These are phyloP conservation scores for Pezicula radicicola DNA, from an alignment of 2,329 filamentous ascomycete species.

Conservation along the genomic window DNA sequence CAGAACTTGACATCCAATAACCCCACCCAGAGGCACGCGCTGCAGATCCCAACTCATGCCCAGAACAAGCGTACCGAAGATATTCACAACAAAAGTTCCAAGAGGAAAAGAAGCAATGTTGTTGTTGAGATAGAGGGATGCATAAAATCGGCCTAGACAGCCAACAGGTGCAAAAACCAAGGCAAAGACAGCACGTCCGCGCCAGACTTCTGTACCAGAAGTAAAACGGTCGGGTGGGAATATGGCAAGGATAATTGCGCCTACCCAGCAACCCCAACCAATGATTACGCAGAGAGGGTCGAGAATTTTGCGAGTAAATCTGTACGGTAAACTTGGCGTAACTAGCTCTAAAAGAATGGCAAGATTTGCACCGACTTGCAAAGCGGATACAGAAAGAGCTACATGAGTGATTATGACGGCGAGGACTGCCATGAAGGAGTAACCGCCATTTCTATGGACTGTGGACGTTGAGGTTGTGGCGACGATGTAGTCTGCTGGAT, in stretches of 20 bases:
- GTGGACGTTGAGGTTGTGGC: slow-evolving; percentile 31
- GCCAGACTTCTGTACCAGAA: slow-evolving; percentile 58
- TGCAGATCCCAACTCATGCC: slow-evolving; percentile 79
- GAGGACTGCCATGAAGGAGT: slow-evolving; percentile 78
- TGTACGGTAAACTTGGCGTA: slow-evolving; percentile 59
- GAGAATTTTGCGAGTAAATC: slow-evolving; percentile 53
- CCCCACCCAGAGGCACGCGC: slow-evolving; percentile 53
- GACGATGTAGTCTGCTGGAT: slow-evolving; percentile 31
- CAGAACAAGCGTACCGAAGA: slow-evolving; percentile 71
- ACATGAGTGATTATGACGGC: slow-evolving; percentile 73
- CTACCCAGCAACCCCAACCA: slow-evolving; percentile 74
- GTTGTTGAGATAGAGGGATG: slow-evolving; percentile 68
- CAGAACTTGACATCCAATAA: slow-evolving; percentile 64
- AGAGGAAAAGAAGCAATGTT: slow-evolving; percentile 68
- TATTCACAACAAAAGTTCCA: slow-evolving; percentile 82
- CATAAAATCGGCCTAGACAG: slow-evolving; percentile 72
- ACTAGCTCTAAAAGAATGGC: slow-evolving; percentile 58
- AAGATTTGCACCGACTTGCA: slow-evolving; percentile 72
- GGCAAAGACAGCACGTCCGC: slow-evolving; percentile 70
- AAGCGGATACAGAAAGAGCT: slow-evolving; percentile 64
- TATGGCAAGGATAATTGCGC: slow-evolving; percentile 67
- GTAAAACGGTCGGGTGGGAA: slow-evolving; percentile 60
- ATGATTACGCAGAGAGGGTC: slow-evolving; percentile 64
- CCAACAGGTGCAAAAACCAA: slow-evolving; percentile 81
- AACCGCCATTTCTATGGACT: slow-evolving; percentile 62